Base-by-base conservation (phyloP, 345 rosid genomes). In the Eucalyptus curtisii region DNA sequence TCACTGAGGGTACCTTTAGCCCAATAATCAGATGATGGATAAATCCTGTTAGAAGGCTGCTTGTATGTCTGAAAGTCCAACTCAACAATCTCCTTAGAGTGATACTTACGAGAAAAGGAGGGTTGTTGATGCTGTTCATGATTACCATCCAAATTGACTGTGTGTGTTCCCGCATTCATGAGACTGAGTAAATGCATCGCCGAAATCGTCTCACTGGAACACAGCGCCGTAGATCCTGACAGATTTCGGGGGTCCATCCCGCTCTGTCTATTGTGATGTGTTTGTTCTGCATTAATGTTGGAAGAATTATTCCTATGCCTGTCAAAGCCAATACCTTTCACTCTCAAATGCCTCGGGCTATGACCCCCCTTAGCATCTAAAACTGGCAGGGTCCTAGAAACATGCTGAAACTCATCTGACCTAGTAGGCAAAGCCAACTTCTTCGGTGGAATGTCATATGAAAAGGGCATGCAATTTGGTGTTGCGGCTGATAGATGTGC, bases 401-500 rank as follows among this genome's bases (percentile, higher is more conserved):
- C 88, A 68, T 85, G 90, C 44, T 94, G 84, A 88, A 89, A 86
- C 85, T 87, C 52, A 87, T 90, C 89, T 53, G 45, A 49, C 48
- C 87, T 93, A 80, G 92, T 87, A 88, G 94, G 64, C 85, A 81
- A 92, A 87, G 91, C 88, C 22, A 47, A 71, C 82, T 86, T 85
- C 90, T 90, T 93, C 40, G 89, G 93, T 42, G 93, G 89, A 87
- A 91, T 89, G 84, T 48, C 87, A 90, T 91, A 91, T 7, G 91
- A 59, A 89, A 91, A 90, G 49, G 95, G 93, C 89, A 89, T 86
- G 57, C 64, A 91, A 91, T 90, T 95, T 87, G 95, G 90, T 66
- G 92, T 84, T 91, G 90, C 27, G 88, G 96, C 82, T 79, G 95
- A 95, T 42, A 89, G 90, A 86, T 88, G 93, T 90, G 91, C 71